Conservation (phyloP, 2,329 filamentous ascomycete genomes). For the Diplodia sapinea region DNA sequence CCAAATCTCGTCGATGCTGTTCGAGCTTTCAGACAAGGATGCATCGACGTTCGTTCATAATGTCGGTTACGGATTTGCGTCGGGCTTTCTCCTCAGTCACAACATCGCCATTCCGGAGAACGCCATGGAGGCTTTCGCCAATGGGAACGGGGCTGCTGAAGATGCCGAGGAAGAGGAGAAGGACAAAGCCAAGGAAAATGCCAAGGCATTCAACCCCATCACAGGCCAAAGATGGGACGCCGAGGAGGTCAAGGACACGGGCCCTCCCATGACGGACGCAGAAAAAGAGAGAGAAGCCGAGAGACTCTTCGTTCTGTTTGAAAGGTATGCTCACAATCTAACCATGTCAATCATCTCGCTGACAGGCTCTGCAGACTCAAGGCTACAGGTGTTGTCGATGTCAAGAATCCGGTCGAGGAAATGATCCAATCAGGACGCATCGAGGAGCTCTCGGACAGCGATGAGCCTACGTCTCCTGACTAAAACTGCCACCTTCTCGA, state of each 20-base stretch:
- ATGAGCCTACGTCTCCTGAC: slow-evolving; percentile 25
- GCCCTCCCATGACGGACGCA: slow-evolving; percentile 81
- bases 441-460: slow-evolving; percentile 61
- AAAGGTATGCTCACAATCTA: slow-evolving; percentile 62
- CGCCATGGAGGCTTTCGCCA: slow-evolving; percentile 62
- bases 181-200: slow-evolving; percentile 34
- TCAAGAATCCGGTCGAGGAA: slow-evolving; percentile 78
- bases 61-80: slow-evolving; percentile 92
- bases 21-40: slow-evolving; percentile 83
- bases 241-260: slow-evolving; percentile 62
- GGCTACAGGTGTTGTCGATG: slow-evolving; percentile 74
- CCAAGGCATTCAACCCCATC: slow-evolving; percentile 72
- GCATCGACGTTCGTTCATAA: slow-evolving; percentile 83
- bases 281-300: slow-evolving; percentile 95
- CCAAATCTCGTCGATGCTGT: slow-evolving; percentile 78
- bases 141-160: not conserved
- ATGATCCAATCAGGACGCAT: slow-evolving; percentile 73
- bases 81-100: slow-evolving; percentile 85
- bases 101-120: slow-evolving; percentile 77
- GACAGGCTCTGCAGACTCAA: slow-evolving; percentile 58
- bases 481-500: not conserved
- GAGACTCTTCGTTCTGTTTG: slow-evolving; percentile 86
- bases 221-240: slow-evolving; percentile 81
- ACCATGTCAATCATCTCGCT: slow-evolving; percentile 20
- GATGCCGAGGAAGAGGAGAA: not conserved